Evolutionary conservation across 2,329 filamentous ascomycete species (phyloP).

Genomic region (Fusarium longipes): DNA sequence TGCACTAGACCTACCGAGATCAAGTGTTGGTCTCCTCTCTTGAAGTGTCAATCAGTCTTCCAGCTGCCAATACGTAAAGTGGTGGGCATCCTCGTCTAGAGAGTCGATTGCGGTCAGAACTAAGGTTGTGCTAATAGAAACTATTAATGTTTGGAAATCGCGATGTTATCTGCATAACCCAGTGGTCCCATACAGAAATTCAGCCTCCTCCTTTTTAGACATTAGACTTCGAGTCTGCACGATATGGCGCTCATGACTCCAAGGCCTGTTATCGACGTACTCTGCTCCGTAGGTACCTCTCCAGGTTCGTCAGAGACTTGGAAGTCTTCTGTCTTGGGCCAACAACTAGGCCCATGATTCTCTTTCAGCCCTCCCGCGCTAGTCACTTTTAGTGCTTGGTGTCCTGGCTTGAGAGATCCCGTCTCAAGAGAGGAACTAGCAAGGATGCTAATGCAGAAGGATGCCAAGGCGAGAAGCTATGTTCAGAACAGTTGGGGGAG

Average conservation of each 20-base stretch:
- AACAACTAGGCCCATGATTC: conserved; percentile 46
- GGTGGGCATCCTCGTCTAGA: conserved; percentile 29
- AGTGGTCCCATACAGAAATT: no score
- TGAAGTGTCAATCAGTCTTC: conserved; percentile 8
- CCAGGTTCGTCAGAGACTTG: conserved; percentile 18
- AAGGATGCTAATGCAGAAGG: conserved; percentile 22
- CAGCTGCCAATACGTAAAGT: conserved; percentile 30
- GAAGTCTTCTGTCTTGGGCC: conserved; percentile 4
- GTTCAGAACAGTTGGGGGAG: conserved; percentile 23
- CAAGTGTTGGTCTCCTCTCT: conserved; percentile 7
- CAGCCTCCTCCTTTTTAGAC: neutral
- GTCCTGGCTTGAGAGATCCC: conserved; percentile 47
- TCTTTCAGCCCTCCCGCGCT: conserved; percentile 55
- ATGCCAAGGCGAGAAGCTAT: conserved; percentile 38
- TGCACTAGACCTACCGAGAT: conserved; percentile 1
- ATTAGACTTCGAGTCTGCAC: neutral
- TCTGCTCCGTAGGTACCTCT: neutral
- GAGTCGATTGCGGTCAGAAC: conserved; percentile 3
- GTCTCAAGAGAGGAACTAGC: conserved; percentile 43
- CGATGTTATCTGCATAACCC: neutral
- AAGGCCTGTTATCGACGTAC: neutral
- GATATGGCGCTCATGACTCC: neutral
- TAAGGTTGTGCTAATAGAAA: conserved; percentile 12
- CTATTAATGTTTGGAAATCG: conserved; percentile 1
- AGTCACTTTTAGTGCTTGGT: conserved; percentile 46